Evolutionary conservation across 2,329 filamentous ascomycete species (phyloP), one percentile per base, ranked within the genome.

Genomic region (Alternaria gansuensis): DNA sequence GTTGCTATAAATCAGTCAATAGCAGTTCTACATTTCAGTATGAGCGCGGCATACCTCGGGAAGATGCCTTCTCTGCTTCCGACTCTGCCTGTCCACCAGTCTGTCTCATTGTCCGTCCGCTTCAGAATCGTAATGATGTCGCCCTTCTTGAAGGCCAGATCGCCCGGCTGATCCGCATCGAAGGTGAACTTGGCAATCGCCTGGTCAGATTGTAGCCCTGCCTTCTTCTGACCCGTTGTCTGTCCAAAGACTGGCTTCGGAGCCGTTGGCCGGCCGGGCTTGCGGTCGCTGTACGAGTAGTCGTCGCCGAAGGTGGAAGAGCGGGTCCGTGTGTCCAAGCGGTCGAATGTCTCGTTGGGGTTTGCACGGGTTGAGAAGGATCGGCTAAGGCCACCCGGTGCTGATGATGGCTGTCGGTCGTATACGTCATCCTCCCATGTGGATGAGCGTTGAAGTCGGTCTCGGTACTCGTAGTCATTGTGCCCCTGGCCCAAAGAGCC

Each of bases 81-180:
- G 72, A 97, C 88, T 79, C 90, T 89, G 26, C 95, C 95, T 17
- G 94, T 98, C 95, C 94, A 98, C 94, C 94, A 98, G 77, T 98
- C 94, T 57, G 93, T 93, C 58, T 92, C 90, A 69, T 90, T 97
- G 4, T 98, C 92, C 5, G 94, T 98, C 78, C 91, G 90, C 82
- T 99, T 97, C 57, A 96, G 77, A 57, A 99, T 93, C 1, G 93
- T 97, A 66, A 99, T 97, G 56, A 98, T 79, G 29, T 99, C 95
- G 21, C 95, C 95, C 83, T 99, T 99, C 82, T 96, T 97, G 80
- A 99, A 99, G 0, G 90, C 92, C 56, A 98, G 77, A 76, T 99
- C 94, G 4, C 94, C 94, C 0, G 92, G 88, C 77, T 97, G 93
- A 71, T 97, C 94, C 0, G 93, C 89, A 63, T 98, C 94, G 74